These are phyloP conservation scores for Solanum rostratum DNA, from an alignment of 257 asterid genomes.

Conservation along the genomic window DNA sequence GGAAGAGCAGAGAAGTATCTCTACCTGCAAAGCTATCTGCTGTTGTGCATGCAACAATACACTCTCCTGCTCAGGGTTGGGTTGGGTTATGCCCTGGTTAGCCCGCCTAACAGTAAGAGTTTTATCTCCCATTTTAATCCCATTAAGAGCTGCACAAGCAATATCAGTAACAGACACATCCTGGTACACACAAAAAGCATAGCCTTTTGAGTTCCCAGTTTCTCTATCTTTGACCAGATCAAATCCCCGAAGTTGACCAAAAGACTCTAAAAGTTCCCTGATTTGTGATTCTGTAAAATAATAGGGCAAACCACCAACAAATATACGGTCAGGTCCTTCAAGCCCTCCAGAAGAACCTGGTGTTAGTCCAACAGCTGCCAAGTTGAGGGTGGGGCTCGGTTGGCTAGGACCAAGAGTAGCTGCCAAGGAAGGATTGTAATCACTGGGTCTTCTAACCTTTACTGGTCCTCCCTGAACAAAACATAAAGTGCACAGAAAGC, in stretches of 20 bases:
- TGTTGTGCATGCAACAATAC: slow-evolving; percentile 86
- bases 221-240: slow-evolving; percentile 94
- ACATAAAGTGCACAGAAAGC: background rate
- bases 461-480: slow-evolving; percentile 85
- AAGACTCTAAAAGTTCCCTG: slow-evolving; percentile 92
- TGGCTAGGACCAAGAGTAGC: slow-evolving; percentile 98
- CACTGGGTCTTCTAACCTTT: slow-evolving; percentile 95
- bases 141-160: slow-evolving; percentile 96
- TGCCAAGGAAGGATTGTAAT: slow-evolving; percentile 87
- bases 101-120: slow-evolving; percentile 96
- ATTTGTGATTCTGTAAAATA: slow-evolving; percentile 86
- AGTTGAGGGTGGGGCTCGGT: slow-evolving; percentile 77
- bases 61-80: slow-evolving; percentile 92
- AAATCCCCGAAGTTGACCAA: slow-evolving; percentile 91
- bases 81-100: slow-evolving; percentile 72
- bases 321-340: slow-evolving; percentile 93
- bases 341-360: slow-evolving; percentile 93
- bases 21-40: slow-evolving; percentile 86
- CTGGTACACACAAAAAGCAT: slow-evolving; percentile 93
- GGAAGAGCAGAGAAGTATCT: background rate
- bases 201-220: slow-evolving; percentile 96
- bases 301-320: slow-evolving; percentile 92
- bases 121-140: slow-evolving; percentile 95
- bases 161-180: slow-evolving; percentile 89
- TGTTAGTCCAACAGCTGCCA: slow-evolving; percentile 78